Percentiles rank a stretch among this genome's conserved stretches.
Conservation (phyloP, 2,329 filamentous ascomycete genomes). For the Pseudocercospora macadamiae region DNA sequence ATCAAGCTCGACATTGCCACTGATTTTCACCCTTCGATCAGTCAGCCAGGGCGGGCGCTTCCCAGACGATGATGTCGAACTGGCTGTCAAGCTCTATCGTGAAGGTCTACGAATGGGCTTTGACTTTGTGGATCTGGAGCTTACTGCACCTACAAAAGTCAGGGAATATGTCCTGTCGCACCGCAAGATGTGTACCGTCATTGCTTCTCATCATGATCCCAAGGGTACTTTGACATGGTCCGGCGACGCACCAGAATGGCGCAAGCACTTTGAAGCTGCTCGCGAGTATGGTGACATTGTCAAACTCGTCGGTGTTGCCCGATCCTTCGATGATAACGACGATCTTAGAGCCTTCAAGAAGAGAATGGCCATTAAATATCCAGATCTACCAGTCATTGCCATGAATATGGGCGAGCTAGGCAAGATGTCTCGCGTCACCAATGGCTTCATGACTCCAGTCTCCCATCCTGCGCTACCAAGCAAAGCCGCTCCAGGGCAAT, state of each 20-base stretch:
- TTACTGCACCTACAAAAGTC: conserved; percentile 78
- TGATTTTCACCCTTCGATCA: conserved; percentile 92
- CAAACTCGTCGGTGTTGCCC: conserved; percentile 86
- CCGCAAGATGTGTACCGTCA: conserved; percentile 76
- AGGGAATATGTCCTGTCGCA: conserved; percentile 57
- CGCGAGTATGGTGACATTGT: conserved; percentile 89
- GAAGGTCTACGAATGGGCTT: conserved; percentile 80
- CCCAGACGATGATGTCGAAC: conserved; percentile 69
- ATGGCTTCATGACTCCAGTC: conserved; percentile 92
- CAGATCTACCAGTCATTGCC: conserved; percentile 78
- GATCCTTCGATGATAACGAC: conserved; percentile 80
- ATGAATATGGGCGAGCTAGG: conserved; percentile 93
- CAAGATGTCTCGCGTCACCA: conserved; percentile 87
- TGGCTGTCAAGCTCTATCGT: conserved; percentile 71
- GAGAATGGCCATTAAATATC: conserved; percentile 71
- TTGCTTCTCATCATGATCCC: conserved; percentile 94
- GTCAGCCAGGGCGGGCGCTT: conserved; percentile 85
- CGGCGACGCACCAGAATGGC: conserved; percentile 72
- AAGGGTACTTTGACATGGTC: conserved; percentile 78
- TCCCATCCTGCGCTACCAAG: conserved; percentile 87
- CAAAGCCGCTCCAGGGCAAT: conserved; percentile 90
- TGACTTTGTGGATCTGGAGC: conserved; percentile 92
- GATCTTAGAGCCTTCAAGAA: conserved; percentile 79
- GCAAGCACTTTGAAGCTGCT: conserved; percentile 84
- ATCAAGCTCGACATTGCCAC: conserved; percentile 70